Base-by-base conservation (phyloP, 352 stramenopile species). In the Phytopythium boreale region DNA sequence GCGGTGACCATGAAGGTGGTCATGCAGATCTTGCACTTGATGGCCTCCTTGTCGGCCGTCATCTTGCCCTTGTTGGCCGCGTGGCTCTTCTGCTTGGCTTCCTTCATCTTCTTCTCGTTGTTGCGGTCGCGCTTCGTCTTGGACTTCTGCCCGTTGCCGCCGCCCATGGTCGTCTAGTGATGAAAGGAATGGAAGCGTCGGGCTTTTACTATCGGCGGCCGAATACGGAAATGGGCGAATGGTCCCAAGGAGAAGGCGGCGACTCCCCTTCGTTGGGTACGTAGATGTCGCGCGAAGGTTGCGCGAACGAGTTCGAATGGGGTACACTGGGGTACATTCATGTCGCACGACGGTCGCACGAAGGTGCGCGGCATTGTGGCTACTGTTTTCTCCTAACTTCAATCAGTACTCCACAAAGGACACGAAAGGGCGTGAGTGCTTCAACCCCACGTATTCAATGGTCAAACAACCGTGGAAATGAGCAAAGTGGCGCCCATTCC, bases 11-110 rank as follows among this genome's bases (percentile, higher is more conserved):
- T 89, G 67, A 95, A 93, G 12, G 84, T 93, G 36, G 84, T 91
- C 72, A 95, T 85, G 72, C 86, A 95, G 74, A 95, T 92, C 59
- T 92, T 95, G 81, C 86, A 95, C 76, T 92, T 95, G 76, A 91
- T 78, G 34, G 79, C 80, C 41, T 78, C 76, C 52, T 77, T 77
- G 70, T 94, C 86, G n/a, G 84, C 82, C 64, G 79, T 73, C 80
- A 95, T 92, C 74, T 95, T 95, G 66, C 74, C 78, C 60, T 90
- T 91, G 63, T 77, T 91, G 62, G 82, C 84, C n/a, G 79, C 77
- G 66, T 89, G 83, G 69, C 80, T 90, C 74, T 92, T 92, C 41
- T 82, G 52, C 71, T 92, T 95, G 56, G 81, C 75, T 0, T 93
- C 86, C 70, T 95, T 95, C 62, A 81, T 77, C 77, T 95, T 95